Base-by-base conservation (phyloP, 441 rosid species). In the Populus trichocarpa region DNA sequence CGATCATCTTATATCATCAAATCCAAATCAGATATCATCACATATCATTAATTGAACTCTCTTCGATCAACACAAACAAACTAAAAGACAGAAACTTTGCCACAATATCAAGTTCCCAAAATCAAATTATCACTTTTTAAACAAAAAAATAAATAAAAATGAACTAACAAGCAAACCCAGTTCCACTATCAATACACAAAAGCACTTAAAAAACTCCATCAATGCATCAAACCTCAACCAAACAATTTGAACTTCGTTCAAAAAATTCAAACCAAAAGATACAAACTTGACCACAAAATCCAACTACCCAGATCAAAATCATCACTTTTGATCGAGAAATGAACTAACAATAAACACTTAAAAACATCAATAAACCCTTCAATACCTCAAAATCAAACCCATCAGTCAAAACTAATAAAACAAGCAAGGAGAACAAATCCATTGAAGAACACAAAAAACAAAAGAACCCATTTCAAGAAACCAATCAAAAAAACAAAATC, bases 391-490 rank as follows among this genome's bases (percentile, higher is more conserved):
- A 68, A 33, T 3, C 40, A 33, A 30, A 68, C 23, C 71, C 71
- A 33, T 65, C 32, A 67, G 32, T 22, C 36, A 57, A 38, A n/a
- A 64, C 28, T 57, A 57, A 69, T 25, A 20, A 35, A 18, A 14
- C 23, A 67, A 61, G 33, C 57, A 79, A 50, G 78, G 42, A 65
- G 36, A 70, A 40, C 14, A 35, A 77, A 36, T 68, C 72, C 67
- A 73, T 63, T 40, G 36, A 9, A 69, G 72, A 63, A 5, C 26
- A 63, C 14, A 22, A 23, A 61, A 61, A n/a, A 3, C 4, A 61
- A 23, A 63, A 18, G 4, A 63, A 30, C 75, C 68, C 30, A 67
- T 76, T 70, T n/a, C 9, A 69, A 33, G 28, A 70, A 72, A 3
- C 18, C 28, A 53, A 33, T n/a, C 20, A 42, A 9, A 6, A 22